Percentiles rank a stretch among this genome's conserved stretches.
phyloP scores from a whole-genome alignment of 257 asterid species.

The Solanum chilense region DNA sequence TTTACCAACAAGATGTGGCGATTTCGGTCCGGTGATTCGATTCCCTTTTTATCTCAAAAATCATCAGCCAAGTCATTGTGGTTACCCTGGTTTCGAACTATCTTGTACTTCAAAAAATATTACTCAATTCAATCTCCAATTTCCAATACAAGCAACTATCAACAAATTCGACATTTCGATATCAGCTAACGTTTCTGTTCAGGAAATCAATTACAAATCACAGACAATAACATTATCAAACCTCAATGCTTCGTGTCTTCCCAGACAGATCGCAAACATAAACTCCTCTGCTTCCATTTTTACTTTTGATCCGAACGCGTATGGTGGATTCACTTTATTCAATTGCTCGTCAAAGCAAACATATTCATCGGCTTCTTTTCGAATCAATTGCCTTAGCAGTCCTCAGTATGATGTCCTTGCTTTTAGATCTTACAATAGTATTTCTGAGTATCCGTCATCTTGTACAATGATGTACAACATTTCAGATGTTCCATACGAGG shows the following conservation, averaged over 20 bases:
- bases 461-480: constrained; percentile 53
- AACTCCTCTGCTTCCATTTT: neutral
- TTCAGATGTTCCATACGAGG: constrained; percentile 23
- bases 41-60: constrained; percentile 45
- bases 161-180: neutral
- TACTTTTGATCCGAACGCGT: neutral
- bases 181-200: constrained; percentile 1
- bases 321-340: neutral
- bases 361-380: neutral
- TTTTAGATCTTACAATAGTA: constrained; percentile 9
- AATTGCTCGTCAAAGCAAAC: neutral
- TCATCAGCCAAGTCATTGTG: constrained; percentile 3
- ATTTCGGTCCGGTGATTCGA: constrained; percentile 39
- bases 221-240: constrained; percentile 10
- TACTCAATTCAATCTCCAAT: constrained; percentile 9
- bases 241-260: constrained; percentile 17
- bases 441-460: constrained; percentile 17
- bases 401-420: constrained; percentile 25
- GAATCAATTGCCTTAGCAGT: constrained; percentile 27
- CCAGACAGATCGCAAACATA: neutral
- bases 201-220: constrained; percentile 14
- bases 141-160: constrained; percentile 11
- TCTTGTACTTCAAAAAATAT: constrained; percentile 5
- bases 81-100: constrained; percentile 19
- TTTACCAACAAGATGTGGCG: constrained; percentile 39